Percentiles rank a stretch among this genome's conserved stretches.
phyloP scores from a whole-genome alignment of 75 land plant species.

The Cunninghamia lanceolata region DNA sequence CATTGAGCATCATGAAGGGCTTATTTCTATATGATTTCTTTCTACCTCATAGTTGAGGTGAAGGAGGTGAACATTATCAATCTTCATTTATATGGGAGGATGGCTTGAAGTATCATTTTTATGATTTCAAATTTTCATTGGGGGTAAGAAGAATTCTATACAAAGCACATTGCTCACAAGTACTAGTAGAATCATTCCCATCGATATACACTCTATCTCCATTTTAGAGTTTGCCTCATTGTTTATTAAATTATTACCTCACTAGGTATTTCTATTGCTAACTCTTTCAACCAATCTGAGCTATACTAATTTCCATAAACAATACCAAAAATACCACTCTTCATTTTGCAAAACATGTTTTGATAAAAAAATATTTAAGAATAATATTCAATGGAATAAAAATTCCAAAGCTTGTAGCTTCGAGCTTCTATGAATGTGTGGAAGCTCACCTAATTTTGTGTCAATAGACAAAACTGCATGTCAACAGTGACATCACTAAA shows the following conservation, averaged over 20 bases:
- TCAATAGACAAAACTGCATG: background rate
- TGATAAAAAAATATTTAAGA: too few species aligned
- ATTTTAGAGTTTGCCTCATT: background rate
- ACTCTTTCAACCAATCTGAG: background rate
- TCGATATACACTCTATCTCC: background rate
- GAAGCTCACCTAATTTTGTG: background rate
- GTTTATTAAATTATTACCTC: background rate
- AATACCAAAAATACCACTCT: background rate
- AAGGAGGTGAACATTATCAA: too few species aligned
- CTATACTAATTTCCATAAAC: background rate
- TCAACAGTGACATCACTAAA: background rate
- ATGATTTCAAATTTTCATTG: background rate
- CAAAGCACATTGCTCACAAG: background rate
- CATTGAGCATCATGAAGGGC: too few species aligned
- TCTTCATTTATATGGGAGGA: background rate
- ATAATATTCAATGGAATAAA: background rate
- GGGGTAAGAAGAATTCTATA: background rate
- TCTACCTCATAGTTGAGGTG: too few species aligned
- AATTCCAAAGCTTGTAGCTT: background rate
- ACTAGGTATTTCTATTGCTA: background rate
- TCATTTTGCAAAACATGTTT: background rate
- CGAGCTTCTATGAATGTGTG: background rate
- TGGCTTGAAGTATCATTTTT: background rate
- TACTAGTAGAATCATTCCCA: background rate
- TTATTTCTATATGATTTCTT: too few species aligned